A percentile compares a stretch with the other conserved stretches of the same genome.
Conservation (phyloP, 768 basidiomycete species). For the Grammothele lineata region DNA sequence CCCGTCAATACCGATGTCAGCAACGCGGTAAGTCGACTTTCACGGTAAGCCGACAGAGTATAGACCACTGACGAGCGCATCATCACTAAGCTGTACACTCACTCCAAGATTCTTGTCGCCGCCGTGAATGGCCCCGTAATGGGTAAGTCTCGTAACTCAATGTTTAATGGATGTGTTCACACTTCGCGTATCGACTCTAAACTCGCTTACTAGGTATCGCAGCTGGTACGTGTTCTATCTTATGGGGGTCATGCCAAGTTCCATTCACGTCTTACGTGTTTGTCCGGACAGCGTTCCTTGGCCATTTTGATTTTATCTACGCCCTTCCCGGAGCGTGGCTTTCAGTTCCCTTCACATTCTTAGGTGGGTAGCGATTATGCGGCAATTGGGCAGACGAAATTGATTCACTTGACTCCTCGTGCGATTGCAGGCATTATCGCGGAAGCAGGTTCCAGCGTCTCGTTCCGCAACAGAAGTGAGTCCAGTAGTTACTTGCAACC, state of each 20-base stretch:
- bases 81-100: conserved; percentile 51
- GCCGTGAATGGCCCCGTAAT: conserved; percentile 74
- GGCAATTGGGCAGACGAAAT: too few species aligned
- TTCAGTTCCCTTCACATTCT: conserved; percentile 62
- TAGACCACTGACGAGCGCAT: too few species aligned
- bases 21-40: conserved; percentile 61
- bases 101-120: conserved; percentile 66
- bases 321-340: conserved; percentile 58
- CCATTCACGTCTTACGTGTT: not conserved
- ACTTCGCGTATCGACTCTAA: too few species aligned
- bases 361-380: too few species aligned
- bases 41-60: too few species aligned
- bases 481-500: not conserved
- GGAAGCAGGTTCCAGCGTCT: conserved; percentile 68
- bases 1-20: conserved; percentile 56
- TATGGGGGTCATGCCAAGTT: not conserved
- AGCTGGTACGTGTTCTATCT: conserved; percentile 39
- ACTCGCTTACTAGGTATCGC: conserved; percentile 67
- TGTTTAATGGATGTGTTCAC: too few species aligned
- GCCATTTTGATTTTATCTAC: conserved; percentile 74
- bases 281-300: conserved; percentile 63
- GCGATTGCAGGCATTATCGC: conserved; percentile 48
- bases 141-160: too few species aligned
- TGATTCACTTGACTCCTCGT: not conserved
- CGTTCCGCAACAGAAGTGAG: conserved; percentile 63